These are phyloP conservation scores for Rhizopus arrhizus DNA, from an alignment of 371 early-diverging fungal species.

Conservation along the genomic window DNA sequence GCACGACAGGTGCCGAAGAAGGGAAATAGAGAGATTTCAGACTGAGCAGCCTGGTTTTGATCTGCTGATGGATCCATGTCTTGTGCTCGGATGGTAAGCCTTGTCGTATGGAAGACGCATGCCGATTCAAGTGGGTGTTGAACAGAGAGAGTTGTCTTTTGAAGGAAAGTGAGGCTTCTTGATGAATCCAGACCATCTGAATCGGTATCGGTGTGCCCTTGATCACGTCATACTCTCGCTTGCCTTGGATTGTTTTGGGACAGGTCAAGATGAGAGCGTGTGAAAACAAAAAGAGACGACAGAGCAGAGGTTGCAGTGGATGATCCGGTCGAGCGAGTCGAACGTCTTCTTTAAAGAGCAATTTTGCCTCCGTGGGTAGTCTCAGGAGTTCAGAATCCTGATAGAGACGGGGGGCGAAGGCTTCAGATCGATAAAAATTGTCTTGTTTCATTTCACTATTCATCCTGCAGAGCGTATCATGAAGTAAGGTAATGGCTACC, in stretches of 20 bases:
- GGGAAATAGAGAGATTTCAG: background rate
- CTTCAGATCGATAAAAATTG: no score
- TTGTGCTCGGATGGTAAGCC: background rate
- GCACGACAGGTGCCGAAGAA: background rate
- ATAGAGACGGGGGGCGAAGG: background rate
- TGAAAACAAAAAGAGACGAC: conserved; percentile 41
- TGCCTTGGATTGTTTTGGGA: conserved; percentile 14
- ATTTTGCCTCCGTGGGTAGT: conserved; percentile 18
- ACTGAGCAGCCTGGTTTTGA: conserved; percentile 8
- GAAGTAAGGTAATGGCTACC: conserved; percentile 30
- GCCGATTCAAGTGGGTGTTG: background rate
- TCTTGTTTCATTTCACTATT: conserved; percentile 20
- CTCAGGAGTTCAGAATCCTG: conserved; percentile 1
- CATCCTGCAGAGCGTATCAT: conserved; percentile 34
- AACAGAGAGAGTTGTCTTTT: background rate
- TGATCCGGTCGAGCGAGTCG: conserved; percentile 30
- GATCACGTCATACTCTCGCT: conserved; percentile 26
- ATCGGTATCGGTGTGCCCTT: conserved; percentile 31
- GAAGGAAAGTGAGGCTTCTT: conserved; percentile 6
- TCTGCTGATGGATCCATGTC: background rate
- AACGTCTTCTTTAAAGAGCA: conserved; percentile 33
- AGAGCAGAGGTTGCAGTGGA: conserved; percentile 26
- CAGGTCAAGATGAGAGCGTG: conserved; percentile 38
- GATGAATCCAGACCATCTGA: conserved; percentile 23
- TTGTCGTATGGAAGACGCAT: no score